Evolutionary conservation across 345 rosid species (phyloP), one percentile per base, ranked within the genome.

Genomic region (Corchorus olitorius): DNA sequence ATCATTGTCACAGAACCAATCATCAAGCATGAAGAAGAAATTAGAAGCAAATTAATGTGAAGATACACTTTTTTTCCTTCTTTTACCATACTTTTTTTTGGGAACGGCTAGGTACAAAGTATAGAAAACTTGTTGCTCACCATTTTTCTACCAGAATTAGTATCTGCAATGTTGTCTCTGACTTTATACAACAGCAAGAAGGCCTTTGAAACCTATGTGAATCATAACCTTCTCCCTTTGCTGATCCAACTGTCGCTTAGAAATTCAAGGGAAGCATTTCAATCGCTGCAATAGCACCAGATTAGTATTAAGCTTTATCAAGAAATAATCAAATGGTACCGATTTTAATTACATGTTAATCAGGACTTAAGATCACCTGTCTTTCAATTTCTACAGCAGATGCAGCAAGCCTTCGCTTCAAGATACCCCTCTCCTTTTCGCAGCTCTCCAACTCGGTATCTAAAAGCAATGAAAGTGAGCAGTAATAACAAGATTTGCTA

Each of bases 221-320:
- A 65, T 6, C 43, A 58, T 65, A 43, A 27, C 41, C 4, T 53
- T 58, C 65, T 68, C 67, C 65, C 53, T 79, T 73, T 13, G 54
- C 69, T 10, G n/a, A 65, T 45, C 66, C 78, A 65, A 59, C 16
- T 52, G 76, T 70, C 76, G 71, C 43, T 62, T 74, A 50, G 20
- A 27, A 62, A 37, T 79, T 92, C 88, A 96, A 14, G 98, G 94
- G 86, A 96, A 93, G 92, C 97, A 93, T 67, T 90, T 96, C 97
- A 96, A 92, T 86, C 97, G 86, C 99, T 93, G 92, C 86, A 84
- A 79, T 69, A 83, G 72, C 48, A 85, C 75, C 72, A 65, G 80
- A 52, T 53, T 22, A 79, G 65, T 48, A 27, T 41, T 52, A 53
- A 55, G 49, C 52, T 59, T 27, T 27, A 20, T 43, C 10, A 27